phyloP scores from a whole-genome alignment of 2,329 filamentous ascomycete species.

The Cercospora nicotianae region DNA sequence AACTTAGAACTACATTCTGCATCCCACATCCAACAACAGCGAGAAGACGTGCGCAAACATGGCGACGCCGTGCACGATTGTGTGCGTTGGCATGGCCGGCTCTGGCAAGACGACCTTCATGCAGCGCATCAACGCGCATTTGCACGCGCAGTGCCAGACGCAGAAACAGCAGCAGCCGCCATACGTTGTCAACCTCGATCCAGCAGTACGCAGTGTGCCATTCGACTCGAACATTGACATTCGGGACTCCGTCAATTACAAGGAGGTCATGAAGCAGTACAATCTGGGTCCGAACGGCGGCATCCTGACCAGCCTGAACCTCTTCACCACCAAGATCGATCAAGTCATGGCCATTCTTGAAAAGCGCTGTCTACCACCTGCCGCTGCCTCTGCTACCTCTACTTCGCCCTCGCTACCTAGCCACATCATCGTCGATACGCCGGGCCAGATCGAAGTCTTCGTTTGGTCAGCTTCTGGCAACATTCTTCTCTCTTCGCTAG shows the following conservation, averaged over 20 bases:
- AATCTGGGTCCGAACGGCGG: conserved; percentile 96
- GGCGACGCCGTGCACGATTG: conserved; percentile 69
- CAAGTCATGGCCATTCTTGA: conserved; percentile 88
- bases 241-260: conserved; percentile 97
- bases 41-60: conserved; percentile 6
- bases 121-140: conserved; percentile 93
- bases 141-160: conserved; percentile 59
- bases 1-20: background rate
- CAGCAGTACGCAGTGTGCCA: conserved; percentile 86
- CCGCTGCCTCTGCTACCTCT: background rate
- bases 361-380: conserved; percentile 61
- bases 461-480: conserved; percentile 96
- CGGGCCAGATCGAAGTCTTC: conserved; percentile 97
- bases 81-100: conserved; percentile 97
- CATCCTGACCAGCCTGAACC: conserved; percentile 89
- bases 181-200: conserved; percentile 96
- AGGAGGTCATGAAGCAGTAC: conserved; percentile 99
- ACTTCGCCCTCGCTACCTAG: conserved; percentile 50
- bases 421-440: conserved; percentile 90
- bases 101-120: conserved; percentile 99
- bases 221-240: conserved; percentile 99
- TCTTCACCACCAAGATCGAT: conserved; percentile 97
- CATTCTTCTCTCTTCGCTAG: conserved; percentile 88
- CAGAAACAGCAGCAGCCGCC: conserved; percentile 67
- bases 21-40: background rate